A percentile compares a stretch with the other conserved stretches of the same genome.
Evolutionary conservation across 495 filamentous ascomycete species (phyloP).

Genomic region (Penicillium tannophilum): DNA sequence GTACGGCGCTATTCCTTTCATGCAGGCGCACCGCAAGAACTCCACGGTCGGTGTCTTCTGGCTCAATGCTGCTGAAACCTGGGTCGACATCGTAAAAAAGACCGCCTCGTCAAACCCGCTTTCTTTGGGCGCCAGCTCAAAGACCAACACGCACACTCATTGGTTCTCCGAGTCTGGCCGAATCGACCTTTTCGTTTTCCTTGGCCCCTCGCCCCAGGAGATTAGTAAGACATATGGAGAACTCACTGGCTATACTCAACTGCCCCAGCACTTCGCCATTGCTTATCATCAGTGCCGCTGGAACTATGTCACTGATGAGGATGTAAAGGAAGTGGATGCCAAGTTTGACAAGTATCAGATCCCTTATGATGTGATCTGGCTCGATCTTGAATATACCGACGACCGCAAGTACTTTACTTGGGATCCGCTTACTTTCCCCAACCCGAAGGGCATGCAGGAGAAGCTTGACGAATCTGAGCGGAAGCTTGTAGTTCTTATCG

Average conservation of each 20-base stretch:
- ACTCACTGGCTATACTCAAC: constrained; percentile 89
- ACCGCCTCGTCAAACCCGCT: constrained; percentile 75
- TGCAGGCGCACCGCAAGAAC: constrained; percentile 93
- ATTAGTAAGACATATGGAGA: constrained; percentile 80
- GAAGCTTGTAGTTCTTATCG: constrained; percentile 92
- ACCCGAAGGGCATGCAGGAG: constrained; percentile 85
- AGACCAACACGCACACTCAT: constrained; percentile 82
- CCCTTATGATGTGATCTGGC: constrained; percentile 98
- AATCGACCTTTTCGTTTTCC: constrained; percentile 90
- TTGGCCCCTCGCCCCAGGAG: constrained; percentile 82
- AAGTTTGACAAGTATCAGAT: constrained; percentile 95
- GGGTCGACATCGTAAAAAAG: constrained; percentile 91
- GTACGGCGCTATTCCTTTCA: constrained; percentile 92
- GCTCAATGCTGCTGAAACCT: constrained; percentile 96
- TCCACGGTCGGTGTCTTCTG: constrained; percentile 98
- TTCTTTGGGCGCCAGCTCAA: constrained; percentile 66
- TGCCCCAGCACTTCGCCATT: constrained; percentile 89
- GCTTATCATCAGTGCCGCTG: constrained; percentile 97
- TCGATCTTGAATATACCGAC: constrained; percentile 95
- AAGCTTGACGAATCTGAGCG: constrained; percentile 80
- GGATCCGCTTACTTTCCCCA: constrained; percentile 82
- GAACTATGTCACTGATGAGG: constrained; percentile 97
- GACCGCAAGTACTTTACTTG: constrained; percentile 98
- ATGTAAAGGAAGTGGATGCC: constrained; percentile 92
- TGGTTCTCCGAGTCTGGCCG: constrained; percentile 94